A percentile compares a stretch with the other conserved stretches of the same genome.
Conservation (phyloP, 352 stramenopile genomes). For the Phytophthora quininea region DNA sequence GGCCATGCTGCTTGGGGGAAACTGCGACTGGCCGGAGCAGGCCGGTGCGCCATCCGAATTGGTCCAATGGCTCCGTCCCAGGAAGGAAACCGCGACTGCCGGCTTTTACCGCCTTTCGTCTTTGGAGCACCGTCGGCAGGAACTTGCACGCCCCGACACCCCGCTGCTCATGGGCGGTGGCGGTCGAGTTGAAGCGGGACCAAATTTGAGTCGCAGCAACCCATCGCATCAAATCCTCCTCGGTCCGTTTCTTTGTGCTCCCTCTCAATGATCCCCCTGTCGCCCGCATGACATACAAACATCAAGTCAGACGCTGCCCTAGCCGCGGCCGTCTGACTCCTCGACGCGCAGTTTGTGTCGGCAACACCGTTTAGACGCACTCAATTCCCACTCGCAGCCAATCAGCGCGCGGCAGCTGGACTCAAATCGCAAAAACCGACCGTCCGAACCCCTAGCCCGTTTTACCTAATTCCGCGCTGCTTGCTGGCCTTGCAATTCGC, state of each 20-base stretch:
- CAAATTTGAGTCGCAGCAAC: background rate
- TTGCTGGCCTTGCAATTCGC: slow-evolving; percentile 13
- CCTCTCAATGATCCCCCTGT: slow-evolving; percentile 30
- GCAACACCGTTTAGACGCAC: background rate
- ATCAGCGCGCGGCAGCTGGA: background rate
- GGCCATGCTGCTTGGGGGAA: too few species aligned
- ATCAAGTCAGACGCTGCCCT: background rate
- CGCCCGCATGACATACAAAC: slow-evolving; percentile 11
- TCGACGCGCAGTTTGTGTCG: background rate
- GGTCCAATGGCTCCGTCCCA: too few species aligned
- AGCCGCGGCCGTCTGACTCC: background rate
- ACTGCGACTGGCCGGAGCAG: too few species aligned
- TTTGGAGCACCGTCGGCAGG: too few species aligned
- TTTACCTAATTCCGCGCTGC: slow-evolving; percentile 4
- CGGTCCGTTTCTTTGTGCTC: slow-evolving; percentile 53
- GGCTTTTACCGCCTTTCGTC: too few species aligned
- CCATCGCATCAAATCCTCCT: background rate
- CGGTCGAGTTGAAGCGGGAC: background rate
- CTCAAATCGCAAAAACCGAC: background rate
- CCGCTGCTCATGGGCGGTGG: too few species aligned
- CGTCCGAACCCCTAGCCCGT: slow-evolving; percentile 22
- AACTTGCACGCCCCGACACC: too few species aligned
- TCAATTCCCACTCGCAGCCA: slow-evolving; percentile 6
- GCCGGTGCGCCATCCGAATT: too few species aligned
- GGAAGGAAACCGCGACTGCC: too few species aligned